Evolutionary conservation across 805 yeast species (phyloP).

Genomic region (Maudiozyma bulderi): DNA sequence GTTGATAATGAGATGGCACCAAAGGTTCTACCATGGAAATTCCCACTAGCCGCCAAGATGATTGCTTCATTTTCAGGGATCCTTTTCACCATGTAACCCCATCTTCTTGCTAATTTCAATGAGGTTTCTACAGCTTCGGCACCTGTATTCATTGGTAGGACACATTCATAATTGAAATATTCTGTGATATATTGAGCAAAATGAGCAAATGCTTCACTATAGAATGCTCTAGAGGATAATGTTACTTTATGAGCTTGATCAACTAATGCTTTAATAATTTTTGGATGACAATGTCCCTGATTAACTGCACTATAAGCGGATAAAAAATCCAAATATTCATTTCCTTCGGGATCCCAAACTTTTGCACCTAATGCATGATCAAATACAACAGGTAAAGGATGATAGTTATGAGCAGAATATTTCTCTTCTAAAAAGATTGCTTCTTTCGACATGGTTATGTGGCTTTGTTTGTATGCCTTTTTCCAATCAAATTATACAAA

Average conservation of each 20-base stretch:
- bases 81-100: slow-evolving; percentile 88
- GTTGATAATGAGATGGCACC: slow-evolving; percentile 95
- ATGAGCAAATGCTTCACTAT: slow-evolving; percentile 76
- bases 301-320: slow-evolving; percentile 96
- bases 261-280: slow-evolving; percentile 70
- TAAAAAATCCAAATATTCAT: slow-evolving; percentile 82
- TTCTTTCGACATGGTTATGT: slow-evolving; percentile 34
- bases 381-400: slow-evolving; percentile 92
- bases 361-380: slow-evolving; percentile 80
- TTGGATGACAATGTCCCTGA: slow-evolving; percentile 97
- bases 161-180: slow-evolving; percentile 83
- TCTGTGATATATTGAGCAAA: slow-evolving; percentile 85
- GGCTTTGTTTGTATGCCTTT: no score
- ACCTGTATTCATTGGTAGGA: slow-evolving; percentile 96
- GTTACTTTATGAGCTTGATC: slow-evolving; percentile 84
- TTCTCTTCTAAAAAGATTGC: slow-evolving; percentile 62
- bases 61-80: slow-evolving; percentile 80
- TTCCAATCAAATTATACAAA: no score
- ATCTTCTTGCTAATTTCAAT: slow-evolving; percentile 86
- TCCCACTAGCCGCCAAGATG: slow-evolving; percentile 75
- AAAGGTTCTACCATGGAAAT: slow-evolving; percentile 94
- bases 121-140: slow-evolving; percentile 98
- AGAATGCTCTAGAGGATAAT: slow-evolving; percentile 84
- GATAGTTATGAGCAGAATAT: slow-evolving; percentile 94
- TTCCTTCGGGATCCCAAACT: slow-evolving; percentile 98